Conservation (phyloP, 129 eudicot species). For the Flaveria bidentis region DNA sequence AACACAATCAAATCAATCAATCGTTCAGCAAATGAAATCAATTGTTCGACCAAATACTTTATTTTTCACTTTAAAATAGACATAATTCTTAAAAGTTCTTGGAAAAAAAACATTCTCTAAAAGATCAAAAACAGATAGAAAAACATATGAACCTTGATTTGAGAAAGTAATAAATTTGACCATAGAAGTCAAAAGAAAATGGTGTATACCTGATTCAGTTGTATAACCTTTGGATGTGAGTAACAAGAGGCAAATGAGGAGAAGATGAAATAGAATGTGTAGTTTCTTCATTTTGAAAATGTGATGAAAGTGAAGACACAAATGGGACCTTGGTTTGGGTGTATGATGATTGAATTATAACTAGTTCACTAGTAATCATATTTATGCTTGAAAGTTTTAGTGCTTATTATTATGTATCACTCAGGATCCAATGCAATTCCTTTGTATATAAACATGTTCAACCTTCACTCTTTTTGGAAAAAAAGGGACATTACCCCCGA, state of each 20-base stretch:
- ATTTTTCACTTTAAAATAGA: not conserved
- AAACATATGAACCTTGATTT: conserved; percentile 2
- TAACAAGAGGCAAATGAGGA: conserved; percentile 35
- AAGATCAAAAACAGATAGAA: not conserved
- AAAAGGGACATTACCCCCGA: too few species aligned
- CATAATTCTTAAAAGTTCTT: not conserved
- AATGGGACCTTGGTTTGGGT: conserved; percentile 21
- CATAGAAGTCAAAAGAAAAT: not conserved
- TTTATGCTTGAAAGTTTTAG: conserved; percentile 36
- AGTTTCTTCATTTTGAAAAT: conserved; percentile 37
- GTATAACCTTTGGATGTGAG: conserved; percentile 30
- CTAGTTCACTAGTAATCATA: conserved; percentile 36
- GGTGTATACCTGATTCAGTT: conserved; percentile 38
- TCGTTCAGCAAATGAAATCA: too few species aligned
- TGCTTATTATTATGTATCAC: conserved; percentile 26
- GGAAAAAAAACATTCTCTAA: not conserved
- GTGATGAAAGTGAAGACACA: conserved; percentile 17
- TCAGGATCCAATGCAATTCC: conserved; percentile 44
- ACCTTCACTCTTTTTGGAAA: not conserved
- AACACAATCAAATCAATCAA: not conserved
- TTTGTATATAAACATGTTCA: not conserved
- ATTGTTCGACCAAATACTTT: too few species aligned
- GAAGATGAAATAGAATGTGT: conserved; percentile 29
- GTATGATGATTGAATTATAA: conserved; percentile 14
- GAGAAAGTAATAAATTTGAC: not conserved